Evolutionary conservation across 805 yeast genomes (phyloP), one percentile per base, ranked within the genome.

Genomic region (Wickerhamiella australiensis): DNA sequence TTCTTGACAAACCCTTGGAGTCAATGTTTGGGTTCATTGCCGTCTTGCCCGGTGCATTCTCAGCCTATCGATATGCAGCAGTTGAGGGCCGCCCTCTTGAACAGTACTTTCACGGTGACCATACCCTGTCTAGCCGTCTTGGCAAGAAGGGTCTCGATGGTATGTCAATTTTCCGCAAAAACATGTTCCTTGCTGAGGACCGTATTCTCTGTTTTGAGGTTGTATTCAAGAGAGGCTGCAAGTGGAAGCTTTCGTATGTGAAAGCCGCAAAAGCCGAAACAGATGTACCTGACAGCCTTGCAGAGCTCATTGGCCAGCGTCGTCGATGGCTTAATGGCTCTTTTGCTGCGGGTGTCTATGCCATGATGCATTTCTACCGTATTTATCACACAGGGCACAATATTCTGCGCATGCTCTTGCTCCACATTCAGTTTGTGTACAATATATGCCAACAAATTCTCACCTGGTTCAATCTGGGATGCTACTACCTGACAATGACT

Each of bases 21-120:
- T 82, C 94, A 3, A 84, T 82, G 2, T 90, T 92, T 68, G 98
- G 98, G 0, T 90, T 86, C 61, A 88, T 90, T 57, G 76, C 94
- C 0, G 97, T 92, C 50, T 72, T 92, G 49, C 97, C 97, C 0
- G 97, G 97, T 60, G 97, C 97, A 0, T 88, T 92, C 59, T 84
- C 95, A 12, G 98, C 97, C 0, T 90, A 92, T 64, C 70, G 97
- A 52, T 88, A 80, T 59, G 66, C 71, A 17, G 84, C 84, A 1
- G 69, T 79, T 18, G 75, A 71, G 51, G 80, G 80, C 50, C 77
- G 82, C 2, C 84, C 84, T 0, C 65, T 79, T 43, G 80, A 77
- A 54, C 80, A 78, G 58, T 79, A 79, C 58, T 79, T 78, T 68
- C 78, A 78, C 55, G 84, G 84, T 49, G 84, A 79, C 68, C 66